Percentiles rank a stretch among this genome's conserved stretches.
Evolutionary conservation across 164 flowering plant genomes (phyloP).

Genomic region (Umbilicus rupestris): DNA sequence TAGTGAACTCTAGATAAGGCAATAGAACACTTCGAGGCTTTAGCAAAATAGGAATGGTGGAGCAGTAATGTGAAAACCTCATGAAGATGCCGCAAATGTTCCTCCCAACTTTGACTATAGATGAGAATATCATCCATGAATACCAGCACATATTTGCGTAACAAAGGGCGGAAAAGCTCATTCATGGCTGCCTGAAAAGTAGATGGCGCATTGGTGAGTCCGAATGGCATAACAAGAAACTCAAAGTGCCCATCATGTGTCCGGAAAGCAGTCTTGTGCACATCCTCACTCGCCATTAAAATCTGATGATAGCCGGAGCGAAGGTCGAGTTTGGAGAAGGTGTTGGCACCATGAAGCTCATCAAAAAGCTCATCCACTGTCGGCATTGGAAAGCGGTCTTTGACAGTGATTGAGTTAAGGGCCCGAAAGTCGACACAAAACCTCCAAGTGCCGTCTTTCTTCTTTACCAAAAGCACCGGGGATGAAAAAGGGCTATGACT

Average conservation of each 20-base stretch:
- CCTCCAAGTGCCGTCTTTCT: too few species aligned
- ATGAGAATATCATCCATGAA: constrained; percentile 5
- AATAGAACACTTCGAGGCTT: background rate
- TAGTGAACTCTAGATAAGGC: background rate
- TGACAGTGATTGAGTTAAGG: too few species aligned
- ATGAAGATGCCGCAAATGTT: background rate
- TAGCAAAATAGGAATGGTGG: background rate
- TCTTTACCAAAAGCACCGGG: too few species aligned
- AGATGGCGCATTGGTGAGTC: background rate
- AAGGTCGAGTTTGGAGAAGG: too few species aligned
- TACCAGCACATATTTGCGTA: background rate
- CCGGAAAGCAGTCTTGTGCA: too few species aligned
- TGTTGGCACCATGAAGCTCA: too few species aligned
- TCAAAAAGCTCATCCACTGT: too few species aligned
- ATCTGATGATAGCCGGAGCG: too few species aligned
- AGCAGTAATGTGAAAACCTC: background rate
- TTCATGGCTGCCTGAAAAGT: background rate
- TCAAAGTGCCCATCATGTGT: constrained; percentile 1
- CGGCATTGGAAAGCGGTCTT: too few species aligned
- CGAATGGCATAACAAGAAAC: constrained; percentile 1
- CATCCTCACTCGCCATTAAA: too few species aligned
- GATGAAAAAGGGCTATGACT: too few species aligned
- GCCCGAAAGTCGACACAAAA: too few species aligned
- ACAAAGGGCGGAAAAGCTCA: background rate
- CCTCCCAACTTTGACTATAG: background rate